phyloP scores from a whole-genome alignment of 2,329 filamentous ascomycete genomes.

The Zymoseptoria pseudotritici region DNA sequence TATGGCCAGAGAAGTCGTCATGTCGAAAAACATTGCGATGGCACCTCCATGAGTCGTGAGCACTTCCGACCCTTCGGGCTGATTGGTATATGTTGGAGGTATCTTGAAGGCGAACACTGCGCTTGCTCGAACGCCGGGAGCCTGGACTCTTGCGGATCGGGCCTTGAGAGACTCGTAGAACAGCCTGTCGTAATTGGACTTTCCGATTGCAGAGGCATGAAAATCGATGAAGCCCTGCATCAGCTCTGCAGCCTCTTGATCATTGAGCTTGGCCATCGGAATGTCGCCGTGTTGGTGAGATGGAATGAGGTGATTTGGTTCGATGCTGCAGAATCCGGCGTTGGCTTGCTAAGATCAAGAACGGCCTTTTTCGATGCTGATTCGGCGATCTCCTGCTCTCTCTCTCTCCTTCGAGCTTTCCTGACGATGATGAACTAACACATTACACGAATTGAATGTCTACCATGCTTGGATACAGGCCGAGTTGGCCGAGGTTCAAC shows the following conservation, averaged over 20 bases:
- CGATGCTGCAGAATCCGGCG: no score
- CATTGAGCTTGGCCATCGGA: slow-evolving; percentile 2
- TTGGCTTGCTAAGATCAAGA: not conserved
- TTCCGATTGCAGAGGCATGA: slow-evolving; percentile 4
- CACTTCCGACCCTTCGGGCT: slow-evolving; percentile 4
- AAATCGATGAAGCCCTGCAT: slow-evolving; percentile 6
- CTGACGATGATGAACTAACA: no score
- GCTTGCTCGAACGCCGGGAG: slow-evolving; percentile 4
- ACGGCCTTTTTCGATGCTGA: not conserved
- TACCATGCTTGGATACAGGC: no score
- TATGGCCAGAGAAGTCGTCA: slow-evolving; percentile 37
- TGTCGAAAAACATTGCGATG: slow-evolving; percentile 48
- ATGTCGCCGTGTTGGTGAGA: not conserved
- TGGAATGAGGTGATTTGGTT: not conserved
- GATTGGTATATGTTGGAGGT: slow-evolving; percentile 12
- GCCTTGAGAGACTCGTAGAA: slow-evolving; percentile 6
- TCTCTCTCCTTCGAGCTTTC: no score
- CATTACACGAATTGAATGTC: no score
- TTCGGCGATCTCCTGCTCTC: not conserved
- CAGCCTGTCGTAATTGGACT: slow-evolving; percentile 12
- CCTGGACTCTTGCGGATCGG: slow-evolving; percentile 4
- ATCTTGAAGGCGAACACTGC: slow-evolving; percentile 11
- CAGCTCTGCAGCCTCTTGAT: slow-evolving; percentile 1
- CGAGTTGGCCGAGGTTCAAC: no score
- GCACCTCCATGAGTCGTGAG: slow-evolving; percentile 33